Conservation (phyloP, 1,284 basidiomycete genomes). For the Cryptococcus sp. region DNA sequence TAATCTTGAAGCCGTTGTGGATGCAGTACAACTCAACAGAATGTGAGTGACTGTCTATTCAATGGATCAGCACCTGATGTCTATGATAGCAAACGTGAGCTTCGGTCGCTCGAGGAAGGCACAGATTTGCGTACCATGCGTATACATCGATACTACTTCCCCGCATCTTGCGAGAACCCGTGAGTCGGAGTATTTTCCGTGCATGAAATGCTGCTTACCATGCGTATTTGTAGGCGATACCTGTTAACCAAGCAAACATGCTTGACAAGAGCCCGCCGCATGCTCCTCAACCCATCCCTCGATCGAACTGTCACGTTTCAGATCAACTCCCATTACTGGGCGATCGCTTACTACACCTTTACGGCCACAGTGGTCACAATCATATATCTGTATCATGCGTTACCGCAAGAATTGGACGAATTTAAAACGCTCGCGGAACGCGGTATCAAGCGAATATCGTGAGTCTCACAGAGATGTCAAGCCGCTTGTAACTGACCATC, state of each 20-base stretch:
- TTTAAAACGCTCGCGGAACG: neutral
- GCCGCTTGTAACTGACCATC: neutral
- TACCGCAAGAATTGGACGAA: neutral
- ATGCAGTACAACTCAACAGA: neutral
- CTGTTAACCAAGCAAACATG: neutral
- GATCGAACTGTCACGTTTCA: neutral
- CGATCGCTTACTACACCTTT: neutral
- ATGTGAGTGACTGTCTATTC: neutral
- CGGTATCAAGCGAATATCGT: neutral
- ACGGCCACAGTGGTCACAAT: neutral
- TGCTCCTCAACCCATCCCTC: neutral
- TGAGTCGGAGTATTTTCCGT: neutral
- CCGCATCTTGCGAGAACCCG: neutral
- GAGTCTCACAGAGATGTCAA: neutral
- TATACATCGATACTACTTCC: constrained; percentile 1
- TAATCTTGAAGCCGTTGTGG: neutral
- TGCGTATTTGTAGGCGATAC: neutral
- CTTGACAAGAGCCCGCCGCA: neutral
- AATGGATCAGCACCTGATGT: neutral
- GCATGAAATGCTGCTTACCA: neutral
- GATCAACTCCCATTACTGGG: neutral
- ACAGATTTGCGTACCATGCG: neutral
- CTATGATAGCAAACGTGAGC: neutral
- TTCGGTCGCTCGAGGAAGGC: neutral
- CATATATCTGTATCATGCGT: neutral